phyloP scores from a whole-genome alignment of 2,329 filamentous ascomycete genomes.

The Ascomycota sp. region DNA sequence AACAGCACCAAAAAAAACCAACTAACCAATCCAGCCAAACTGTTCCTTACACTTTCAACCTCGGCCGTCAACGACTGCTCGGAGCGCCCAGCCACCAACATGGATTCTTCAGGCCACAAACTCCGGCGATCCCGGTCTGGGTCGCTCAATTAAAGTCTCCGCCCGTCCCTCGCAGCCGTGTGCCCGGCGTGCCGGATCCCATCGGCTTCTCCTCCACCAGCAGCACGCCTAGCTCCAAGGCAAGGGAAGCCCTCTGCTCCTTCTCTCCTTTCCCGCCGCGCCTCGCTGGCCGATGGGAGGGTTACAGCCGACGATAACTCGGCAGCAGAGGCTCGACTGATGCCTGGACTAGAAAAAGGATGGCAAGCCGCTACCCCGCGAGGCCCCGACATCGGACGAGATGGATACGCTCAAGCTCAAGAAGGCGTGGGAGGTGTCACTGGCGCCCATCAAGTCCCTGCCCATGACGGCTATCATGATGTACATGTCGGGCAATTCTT shows the following conservation, averaged over 20 bases:
- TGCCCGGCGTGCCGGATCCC: constrained; percentile 55
- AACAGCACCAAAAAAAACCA: too few species aligned
- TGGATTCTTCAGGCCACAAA: too few species aligned
- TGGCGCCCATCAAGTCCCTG: constrained; percentile 79
- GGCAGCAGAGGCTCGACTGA: too few species aligned
- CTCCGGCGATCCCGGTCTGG: constrained; percentile 71
- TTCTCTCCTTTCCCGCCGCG: not conserved
- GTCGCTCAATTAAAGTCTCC: constrained; percentile 58
- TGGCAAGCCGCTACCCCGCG: constrained; percentile 27
- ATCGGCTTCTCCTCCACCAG: constrained; percentile 65
- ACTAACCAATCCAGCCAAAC: too few species aligned
- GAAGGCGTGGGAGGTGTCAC: constrained; percentile 94
- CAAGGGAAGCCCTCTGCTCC: constrained; percentile 11
- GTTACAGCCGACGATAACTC: too few species aligned
- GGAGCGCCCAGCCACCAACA: too few species aligned
- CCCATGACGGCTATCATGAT: constrained; percentile 99
- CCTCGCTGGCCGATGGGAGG: not conserved
- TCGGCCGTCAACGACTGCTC: too few species aligned
- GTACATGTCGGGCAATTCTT: constrained; percentile 98
- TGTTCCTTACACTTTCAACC: too few species aligned
- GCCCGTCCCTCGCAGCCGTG: constrained; percentile 44
- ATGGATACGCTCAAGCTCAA: constrained; percentile 94
- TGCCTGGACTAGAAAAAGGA: constrained; percentile 30
- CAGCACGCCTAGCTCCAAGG: constrained; percentile 36
- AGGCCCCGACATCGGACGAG: constrained; percentile 56